Conservation (phyloP, 2,329 filamentous ascomycete species). For the Zarea fungicola region DNA sequence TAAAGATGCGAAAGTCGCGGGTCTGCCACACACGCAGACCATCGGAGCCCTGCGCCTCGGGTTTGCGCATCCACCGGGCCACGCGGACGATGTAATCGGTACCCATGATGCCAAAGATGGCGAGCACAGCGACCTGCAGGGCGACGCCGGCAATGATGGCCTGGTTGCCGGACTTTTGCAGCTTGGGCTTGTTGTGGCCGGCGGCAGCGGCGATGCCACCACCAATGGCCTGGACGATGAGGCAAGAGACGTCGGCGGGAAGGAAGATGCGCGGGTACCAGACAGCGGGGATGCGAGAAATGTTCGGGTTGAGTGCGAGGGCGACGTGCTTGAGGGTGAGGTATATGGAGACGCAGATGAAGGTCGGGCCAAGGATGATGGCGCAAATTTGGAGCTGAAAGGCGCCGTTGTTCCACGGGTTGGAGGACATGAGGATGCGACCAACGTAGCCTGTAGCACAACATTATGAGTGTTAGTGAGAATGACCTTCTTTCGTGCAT, state of each 20-base stretch:
- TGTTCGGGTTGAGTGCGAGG: slow-evolving; percentile 40
- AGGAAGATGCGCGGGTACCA: slow-evolving; percentile 54
- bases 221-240: slow-evolving; percentile 54
- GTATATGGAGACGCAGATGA: slow-evolving; percentile 59
- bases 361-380: slow-evolving; percentile 55
- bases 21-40: slow-evolving; percentile 38
- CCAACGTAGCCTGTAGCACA: slow-evolving; percentile 44
- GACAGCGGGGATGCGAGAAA: slow-evolving; percentile 47
- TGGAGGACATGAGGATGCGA: slow-evolving; percentile 44
- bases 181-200: slow-evolving; percentile 30
- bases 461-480: slow-evolving; percentile 13
- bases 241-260: slow-evolving; percentile 53
- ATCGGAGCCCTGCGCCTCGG: slow-evolving; percentile 25
- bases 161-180: slow-evolving; percentile 43
- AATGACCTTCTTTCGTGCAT: no score
- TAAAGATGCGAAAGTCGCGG: slow-evolving; percentile 38
- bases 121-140: slow-evolving; percentile 48
- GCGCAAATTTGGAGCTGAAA: slow-evolving; percentile 56
- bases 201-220: slow-evolving; percentile 50
- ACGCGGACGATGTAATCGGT: slow-evolving; percentile 43
- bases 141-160: slow-evolving; percentile 50
- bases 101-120: slow-evolving; percentile 38
- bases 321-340: slow-evolving; percentile 58
- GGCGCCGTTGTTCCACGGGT: slow-evolving; percentile 49
- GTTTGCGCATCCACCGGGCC: slow-evolving; percentile 30